Conservation (phyloP, 2,329 filamentous ascomycete genomes). For the Calonectria leucothoes region DNA sequence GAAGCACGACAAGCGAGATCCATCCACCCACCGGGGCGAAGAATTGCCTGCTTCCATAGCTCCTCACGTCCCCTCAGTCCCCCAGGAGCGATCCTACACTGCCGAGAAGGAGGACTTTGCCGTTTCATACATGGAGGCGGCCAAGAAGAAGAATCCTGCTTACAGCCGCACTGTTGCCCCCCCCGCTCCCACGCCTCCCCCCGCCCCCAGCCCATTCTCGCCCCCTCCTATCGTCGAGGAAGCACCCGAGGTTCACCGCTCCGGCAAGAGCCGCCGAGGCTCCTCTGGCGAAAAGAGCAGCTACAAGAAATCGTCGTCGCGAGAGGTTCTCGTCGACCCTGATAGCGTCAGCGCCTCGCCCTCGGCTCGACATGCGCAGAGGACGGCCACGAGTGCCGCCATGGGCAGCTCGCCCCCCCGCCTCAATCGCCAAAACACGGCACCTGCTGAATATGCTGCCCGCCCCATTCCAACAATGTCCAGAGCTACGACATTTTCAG, state of each 20-base stretch:
- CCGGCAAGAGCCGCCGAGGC: constrained; percentile 47
- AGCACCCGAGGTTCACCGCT: constrained; percentile 47
- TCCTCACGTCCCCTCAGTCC: constrained; percentile 31
- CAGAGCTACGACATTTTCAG: constrained; percentile 50
- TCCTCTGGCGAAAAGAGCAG: constrained; percentile 49
- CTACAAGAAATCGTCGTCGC: constrained; percentile 43
- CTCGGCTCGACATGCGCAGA: constrained; percentile 43
- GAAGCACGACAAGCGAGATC: constrained; percentile 52
- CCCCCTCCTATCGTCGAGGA: constrained; percentile 46
- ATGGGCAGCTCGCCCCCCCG: constrained; percentile 49
- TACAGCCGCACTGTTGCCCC: constrained; percentile 41
- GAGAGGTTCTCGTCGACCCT: constrained; percentile 48
- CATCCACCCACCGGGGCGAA: constrained; percentile 48
- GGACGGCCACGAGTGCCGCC: constrained; percentile 37
- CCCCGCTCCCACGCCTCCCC: constrained; percentile 50
- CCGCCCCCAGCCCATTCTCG: constrained; percentile 42
- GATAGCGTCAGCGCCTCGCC: constrained; percentile 45
- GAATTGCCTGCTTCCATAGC: constrained; percentile 38
- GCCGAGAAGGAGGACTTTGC: constrained; percentile 32
- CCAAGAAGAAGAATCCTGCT: constrained; percentile 39
- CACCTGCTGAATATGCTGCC: constrained; percentile 46
- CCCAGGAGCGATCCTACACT: constrained; percentile 23
- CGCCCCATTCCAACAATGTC: constrained; percentile 44
- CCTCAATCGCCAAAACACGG: constrained; percentile 48
- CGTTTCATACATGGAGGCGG: constrained; percentile 46